Percentiles rank a stretch among this genome's conserved stretches.
These are phyloP conservation scores for Rhynchosporium graminicola DNA, from an alignment of 2,329 filamentous ascomycete genomes.

Conservation along the genomic window DNA sequence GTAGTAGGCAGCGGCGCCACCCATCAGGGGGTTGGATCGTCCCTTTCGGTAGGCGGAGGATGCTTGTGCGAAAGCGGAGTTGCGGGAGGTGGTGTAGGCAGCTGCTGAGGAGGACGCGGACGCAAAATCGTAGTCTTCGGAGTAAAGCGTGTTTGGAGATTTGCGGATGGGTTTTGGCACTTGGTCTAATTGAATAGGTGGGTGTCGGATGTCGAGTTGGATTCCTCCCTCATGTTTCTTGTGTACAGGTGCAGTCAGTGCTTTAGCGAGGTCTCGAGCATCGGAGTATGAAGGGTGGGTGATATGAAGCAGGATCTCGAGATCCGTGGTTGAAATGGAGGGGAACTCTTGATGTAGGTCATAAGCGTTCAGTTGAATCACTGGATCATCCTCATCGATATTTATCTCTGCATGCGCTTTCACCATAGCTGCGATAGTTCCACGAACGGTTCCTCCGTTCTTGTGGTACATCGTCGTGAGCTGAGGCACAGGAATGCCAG, in stretches of 20 bases:
- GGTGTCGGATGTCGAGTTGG: constrained; percentile 37
- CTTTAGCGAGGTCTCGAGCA: constrained; percentile 60
- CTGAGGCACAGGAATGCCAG: constrained; percentile 47
- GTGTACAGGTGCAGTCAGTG: constrained; percentile 44
- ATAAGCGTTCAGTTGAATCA: constrained; percentile 50
- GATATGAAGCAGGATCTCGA: constrained; percentile 56
- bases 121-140: constrained; percentile 18
- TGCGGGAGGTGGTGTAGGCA: constrained; percentile 26
- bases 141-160: constrained; percentile 19
- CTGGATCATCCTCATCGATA: constrained; percentile 47
- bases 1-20: constrained; percentile 76
- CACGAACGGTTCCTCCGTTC: constrained; percentile 55
- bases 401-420: constrained; percentile 34
- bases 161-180: constrained; percentile 14
- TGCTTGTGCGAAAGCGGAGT: constrained; percentile 56
- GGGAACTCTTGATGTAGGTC: constrained; percentile 58
- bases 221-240: constrained; percentile 26
- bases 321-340: constrained; percentile 48
- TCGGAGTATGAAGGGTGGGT: constrained; percentile 57
- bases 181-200: constrained; percentile 31
- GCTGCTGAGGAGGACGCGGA: constrained; percentile 21
- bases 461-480: constrained; percentile 62
- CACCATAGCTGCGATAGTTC: constrained; percentile 55
- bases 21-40: constrained; percentile 72
- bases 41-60: constrained; percentile 58